Conservation (phyloP, 257 asterid species). For the Plectranthus barbatus region DNA sequence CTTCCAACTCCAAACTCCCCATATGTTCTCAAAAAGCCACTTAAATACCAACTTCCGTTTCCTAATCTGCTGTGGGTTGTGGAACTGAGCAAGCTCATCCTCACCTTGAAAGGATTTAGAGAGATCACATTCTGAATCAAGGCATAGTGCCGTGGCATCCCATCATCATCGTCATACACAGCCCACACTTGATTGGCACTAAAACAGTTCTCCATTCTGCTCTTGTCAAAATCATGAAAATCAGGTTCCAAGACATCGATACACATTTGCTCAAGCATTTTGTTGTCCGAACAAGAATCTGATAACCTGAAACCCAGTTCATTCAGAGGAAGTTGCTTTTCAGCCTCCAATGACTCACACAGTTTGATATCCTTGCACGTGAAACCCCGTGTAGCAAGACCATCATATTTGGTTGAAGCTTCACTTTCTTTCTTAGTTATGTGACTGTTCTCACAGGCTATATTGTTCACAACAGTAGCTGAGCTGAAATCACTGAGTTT, state of each 20-base stretch:
- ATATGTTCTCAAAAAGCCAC: slow-evolving; percentile 41
- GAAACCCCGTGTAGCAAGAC: neutral
- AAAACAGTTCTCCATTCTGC: slow-evolving; percentile 38
- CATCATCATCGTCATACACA: slow-evolving; percentile 58
- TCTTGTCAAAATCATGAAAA: slow-evolving; percentile 48
- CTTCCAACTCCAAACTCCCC: slow-evolving; percentile 47
- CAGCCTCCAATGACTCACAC: slow-evolving; percentile 17
- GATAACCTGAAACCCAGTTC: slow-evolving; percentile 2
- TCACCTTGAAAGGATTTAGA: slow-evolving; percentile 45
- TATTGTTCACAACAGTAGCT: slow-evolving; percentile 12
- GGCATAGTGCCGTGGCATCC: slow-evolving; percentile 70
- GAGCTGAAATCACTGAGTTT: slow-evolving; percentile 26
- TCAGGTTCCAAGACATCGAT: slow-evolving; percentile 44
- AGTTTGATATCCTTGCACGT: slow-evolving; percentile 8
- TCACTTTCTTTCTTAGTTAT: slow-evolving; percentile 16
- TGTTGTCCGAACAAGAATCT: slow-evolving; percentile 2
- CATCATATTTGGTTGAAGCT: slow-evolving; percentile 4
- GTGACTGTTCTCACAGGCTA: slow-evolving; percentile 14
- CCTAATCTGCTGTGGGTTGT: slow-evolving; percentile 26
- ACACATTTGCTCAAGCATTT: slow-evolving; percentile 20
- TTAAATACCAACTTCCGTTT: slow-evolving; percentile 32
- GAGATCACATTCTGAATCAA: slow-evolving; percentile 52
- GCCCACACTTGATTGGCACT: slow-evolving; percentile 65
- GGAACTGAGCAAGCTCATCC: slow-evolving; percentile 50
- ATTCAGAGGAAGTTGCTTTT: slow-evolving; percentile 13